phyloP scores from a whole-genome alignment of 2,329 filamentous ascomycete species.

The Cladorrhinum sp. region DNA sequence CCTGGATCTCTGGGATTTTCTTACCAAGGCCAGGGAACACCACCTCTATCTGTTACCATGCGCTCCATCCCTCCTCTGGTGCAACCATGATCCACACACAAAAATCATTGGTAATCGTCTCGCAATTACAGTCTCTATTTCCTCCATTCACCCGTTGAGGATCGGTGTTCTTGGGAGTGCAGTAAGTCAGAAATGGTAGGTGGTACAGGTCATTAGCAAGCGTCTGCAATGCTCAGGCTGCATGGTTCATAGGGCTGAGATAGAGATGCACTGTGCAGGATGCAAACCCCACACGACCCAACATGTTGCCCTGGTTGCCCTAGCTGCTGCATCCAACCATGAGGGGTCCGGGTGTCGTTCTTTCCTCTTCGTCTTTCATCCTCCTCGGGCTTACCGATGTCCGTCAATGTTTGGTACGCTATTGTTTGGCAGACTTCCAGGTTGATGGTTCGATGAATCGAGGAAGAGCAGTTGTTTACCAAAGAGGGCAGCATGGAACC shows the following conservation, averaged over 20 bases:
- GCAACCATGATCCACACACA: too few species aligned
- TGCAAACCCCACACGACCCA: not conserved
- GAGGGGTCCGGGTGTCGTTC: not conserved
- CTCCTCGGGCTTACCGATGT: not conserved
- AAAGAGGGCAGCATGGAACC: not conserved
- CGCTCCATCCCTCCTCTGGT: too few species aligned
- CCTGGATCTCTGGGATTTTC: too few species aligned
- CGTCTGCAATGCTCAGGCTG: not conserved
- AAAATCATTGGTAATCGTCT: not conserved
- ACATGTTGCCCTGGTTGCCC: not conserved
- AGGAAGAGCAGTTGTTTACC: not conserved
- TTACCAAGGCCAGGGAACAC: too few species aligned
- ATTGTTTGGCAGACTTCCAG: too few species aligned
- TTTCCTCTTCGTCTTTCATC: not conserved
- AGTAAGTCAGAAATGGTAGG: not conserved
- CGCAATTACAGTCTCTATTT: too few species aligned
- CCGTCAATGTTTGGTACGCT: not conserved
- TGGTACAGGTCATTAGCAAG: not conserved
- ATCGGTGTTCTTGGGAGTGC: not conserved
- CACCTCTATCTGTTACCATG: too few species aligned
- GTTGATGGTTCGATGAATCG: not conserved
- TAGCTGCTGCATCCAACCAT: too few species aligned
- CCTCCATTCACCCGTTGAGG: not conserved
- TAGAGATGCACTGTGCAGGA: not conserved
- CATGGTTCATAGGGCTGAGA: not conserved